Evolutionary conservation across 768 basidiomycete species (phyloP), one percentile per base, ranked within the genome.

Genomic region (Amanita rubescens): DNA sequence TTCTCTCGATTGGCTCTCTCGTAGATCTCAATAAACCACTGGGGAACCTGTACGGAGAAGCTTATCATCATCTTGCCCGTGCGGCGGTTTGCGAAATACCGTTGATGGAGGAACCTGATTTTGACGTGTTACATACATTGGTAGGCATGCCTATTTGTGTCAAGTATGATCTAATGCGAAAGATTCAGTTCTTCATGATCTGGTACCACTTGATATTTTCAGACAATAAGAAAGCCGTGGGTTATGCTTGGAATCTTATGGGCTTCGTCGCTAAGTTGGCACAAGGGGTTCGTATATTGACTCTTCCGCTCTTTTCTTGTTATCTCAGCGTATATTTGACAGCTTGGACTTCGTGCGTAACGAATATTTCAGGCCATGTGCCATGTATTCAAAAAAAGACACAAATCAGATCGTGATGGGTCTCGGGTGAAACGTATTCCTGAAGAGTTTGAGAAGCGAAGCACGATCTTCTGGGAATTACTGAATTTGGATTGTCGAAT

Each of bases 231-330:
- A 83, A 84, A 57, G 84, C 83, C 0, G 75, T 84, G 11, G 82
- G 84, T 14, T 84, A 86, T 55, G 84, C 85, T 15, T 88, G 85
- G 85, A 84, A 84, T 54, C 69, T 87, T 39, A 82, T 87, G 80
- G 85, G 86, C 17, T 81, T 88, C 52, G 77, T 84, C 8, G 80
- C 81, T 27, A 87, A 87, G 63, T 68, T 88, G 15, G 83, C 85
- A 6, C 85, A 85, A 65, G 83, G 80, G 57, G 85, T 87, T 62
- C 67, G 85, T 66, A 9, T 15, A 42, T 49, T 52, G 39, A 55
- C 43, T 25, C 33, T n/a, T 44, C 44, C n/a, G n/a, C 53, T 53
- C 37, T 41, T 30, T 49, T 49, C 15, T 12, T 7, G 5, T 34
- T 19, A 20, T 10, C 33, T 49, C 4, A 48, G 19, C 19, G 10